Evolutionary conservation across 2,329 filamentous ascomycete species (phyloP).

Genomic region (Stachybotrys elegans): DNA sequence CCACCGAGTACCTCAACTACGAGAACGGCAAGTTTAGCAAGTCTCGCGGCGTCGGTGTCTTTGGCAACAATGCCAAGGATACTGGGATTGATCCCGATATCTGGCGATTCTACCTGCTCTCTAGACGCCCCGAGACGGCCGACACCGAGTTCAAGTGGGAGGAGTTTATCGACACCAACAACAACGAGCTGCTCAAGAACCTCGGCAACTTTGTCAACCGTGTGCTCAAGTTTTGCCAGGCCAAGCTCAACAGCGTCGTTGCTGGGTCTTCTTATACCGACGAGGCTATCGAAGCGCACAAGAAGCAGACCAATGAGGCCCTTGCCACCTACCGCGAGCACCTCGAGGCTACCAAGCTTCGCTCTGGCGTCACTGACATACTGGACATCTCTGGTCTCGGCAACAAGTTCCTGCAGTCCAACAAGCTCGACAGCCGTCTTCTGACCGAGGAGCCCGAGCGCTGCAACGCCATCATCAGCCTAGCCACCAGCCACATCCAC

Average conservation of each 20-base stretch:
- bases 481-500: conserved; percentile 80
- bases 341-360: conserved; percentile 67
- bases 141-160: conserved; percentile 90
- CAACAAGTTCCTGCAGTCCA: conserved; percentile 47
- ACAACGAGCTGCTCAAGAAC: conserved; percentile 78
- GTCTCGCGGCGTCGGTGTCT: conserved; percentile 82
- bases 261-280: conserved; percentile 58
- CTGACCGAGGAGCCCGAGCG: conserved; percentile 49
- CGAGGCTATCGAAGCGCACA: conserved; percentile 47
- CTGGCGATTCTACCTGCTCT: conserved; percentile 90
- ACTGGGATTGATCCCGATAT: conserved; percentile 81
- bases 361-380: conserved; percentile 58
- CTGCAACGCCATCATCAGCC: conserved; percentile 58
- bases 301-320: conserved; percentile 59
- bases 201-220: conserved; percentile 72
- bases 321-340: conserved; percentile 63
- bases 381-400: conserved; percentile 60
- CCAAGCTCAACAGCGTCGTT: conserved; percentile 67
- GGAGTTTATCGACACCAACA: conserved; percentile 64
- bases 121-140: conserved; percentile 76
- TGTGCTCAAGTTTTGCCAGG: conserved; percentile 69
- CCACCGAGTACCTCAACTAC: conserved; percentile 83
- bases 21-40: conserved; percentile 91
- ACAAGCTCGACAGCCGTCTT: conserved; percentile 49
- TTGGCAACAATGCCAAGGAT: conserved; percentile 82